Evolutionary conservation across 2,329 filamentous ascomycete genomes (phyloP).

Genomic region (Ustulina deusta): DNA sequence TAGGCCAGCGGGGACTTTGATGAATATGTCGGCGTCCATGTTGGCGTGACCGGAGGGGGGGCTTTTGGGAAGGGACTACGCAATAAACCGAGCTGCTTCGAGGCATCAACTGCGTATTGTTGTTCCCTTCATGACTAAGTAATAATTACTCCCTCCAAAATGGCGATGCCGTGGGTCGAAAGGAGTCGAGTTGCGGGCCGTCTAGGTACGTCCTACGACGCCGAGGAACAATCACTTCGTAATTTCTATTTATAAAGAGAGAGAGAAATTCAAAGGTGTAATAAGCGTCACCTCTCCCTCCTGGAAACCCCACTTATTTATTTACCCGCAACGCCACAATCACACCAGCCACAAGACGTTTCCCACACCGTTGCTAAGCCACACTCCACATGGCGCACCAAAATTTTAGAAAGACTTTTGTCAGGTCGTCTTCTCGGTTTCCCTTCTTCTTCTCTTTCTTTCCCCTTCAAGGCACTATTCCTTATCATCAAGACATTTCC

Average conservation of each 20-base stretch:
- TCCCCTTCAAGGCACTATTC: conserved; percentile 75
- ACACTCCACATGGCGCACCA: not conserved
- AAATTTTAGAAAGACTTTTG: conserved; percentile 14
- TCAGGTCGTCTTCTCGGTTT: conserved; percentile 8
- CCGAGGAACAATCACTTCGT: not conserved
- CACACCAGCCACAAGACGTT: conserved; percentile 19
- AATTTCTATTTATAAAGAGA: not conserved
- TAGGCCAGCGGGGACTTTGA: not conserved
- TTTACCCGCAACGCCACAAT: not conserved
- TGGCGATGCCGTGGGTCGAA: not conserved
- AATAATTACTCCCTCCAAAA: not conserved
- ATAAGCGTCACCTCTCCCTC: no score
- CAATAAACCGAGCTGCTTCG: not conserved
- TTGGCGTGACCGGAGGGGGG: not conserved
- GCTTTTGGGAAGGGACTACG: not conserved
- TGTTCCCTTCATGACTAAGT: not conserved
- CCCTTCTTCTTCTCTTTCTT: conserved; percentile 47
- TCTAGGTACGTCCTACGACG: not conserved
- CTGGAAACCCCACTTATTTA: not conserved
- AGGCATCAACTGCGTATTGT: not conserved
- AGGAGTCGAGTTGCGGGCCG: not conserved
- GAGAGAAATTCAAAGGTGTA: not conserved
- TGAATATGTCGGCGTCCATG: not conserved
- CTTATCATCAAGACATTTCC: conserved; percentile 88
- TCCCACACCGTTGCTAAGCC: not conserved